Evolutionary conservation across 2,329 filamentous ascomycete species (phyloP).

Genomic region (Trichoderma lentiforme): DNA sequence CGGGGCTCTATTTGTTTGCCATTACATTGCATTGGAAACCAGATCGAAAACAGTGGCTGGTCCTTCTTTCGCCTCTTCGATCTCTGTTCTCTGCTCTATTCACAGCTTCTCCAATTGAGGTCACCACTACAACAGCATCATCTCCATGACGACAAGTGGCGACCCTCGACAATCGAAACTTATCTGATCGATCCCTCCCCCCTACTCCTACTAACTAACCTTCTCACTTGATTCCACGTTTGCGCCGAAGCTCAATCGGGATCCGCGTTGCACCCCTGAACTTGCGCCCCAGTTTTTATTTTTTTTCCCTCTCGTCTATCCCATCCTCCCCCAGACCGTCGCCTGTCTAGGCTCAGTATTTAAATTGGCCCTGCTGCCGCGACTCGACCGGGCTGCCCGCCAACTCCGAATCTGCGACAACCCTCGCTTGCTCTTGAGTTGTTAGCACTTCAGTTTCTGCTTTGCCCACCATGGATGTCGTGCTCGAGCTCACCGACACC

Average conservation of each 20-base stretch:
- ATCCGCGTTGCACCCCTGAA: conserved; percentile 9
- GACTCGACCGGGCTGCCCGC: not conserved
- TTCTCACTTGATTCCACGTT: not conserved
- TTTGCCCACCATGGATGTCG: conserved; percentile 73
- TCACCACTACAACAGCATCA: not conserved
- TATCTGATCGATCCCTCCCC: conserved; percentile 5
- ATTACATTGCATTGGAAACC: not conserved
- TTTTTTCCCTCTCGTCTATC: not conserved
- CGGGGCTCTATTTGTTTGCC: not conserved
- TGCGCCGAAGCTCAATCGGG: conserved; percentile 5
- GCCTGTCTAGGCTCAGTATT: conserved; percentile 1
- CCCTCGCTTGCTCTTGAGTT: not conserved
- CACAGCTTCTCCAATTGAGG: not conserved
- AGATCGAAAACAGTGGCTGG: not conserved
- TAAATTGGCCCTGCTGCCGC: conserved; percentile 16
- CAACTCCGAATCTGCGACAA: not conserved
- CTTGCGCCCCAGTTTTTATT: conserved; percentile 3
- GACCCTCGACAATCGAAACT: not conserved
- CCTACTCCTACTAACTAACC: not conserved
- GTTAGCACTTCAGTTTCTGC: not conserved
- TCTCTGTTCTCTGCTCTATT: not conserved
- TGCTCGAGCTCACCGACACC: conserved; percentile 81
- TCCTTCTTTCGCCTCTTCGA: not conserved
- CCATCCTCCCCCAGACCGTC: not conserved
- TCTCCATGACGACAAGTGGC: not conserved